phyloP scores from a whole-genome alignment of 2,329 filamentous ascomycete genomes.

The Xylaria polymorpha region DNA sequence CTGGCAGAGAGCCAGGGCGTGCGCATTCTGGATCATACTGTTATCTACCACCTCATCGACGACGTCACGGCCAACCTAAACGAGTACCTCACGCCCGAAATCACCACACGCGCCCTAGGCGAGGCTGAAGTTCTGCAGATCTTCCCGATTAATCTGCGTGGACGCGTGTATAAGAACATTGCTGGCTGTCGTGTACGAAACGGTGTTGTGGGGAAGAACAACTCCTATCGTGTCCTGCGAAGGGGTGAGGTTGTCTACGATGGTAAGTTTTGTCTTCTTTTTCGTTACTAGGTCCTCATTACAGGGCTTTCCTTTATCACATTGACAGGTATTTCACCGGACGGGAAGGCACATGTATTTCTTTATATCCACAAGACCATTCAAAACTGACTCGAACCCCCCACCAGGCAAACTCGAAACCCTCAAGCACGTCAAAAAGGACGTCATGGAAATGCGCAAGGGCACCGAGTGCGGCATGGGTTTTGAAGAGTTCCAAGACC shows the following conservation, averaged over 20 bases:
- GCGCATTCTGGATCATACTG: constrained; percentile 82
- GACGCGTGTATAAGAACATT: constrained; percentile 76
- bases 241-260: constrained; percentile 78
- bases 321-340: neutral
- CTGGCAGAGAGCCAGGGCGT: constrained; percentile 79
- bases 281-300: neutral
- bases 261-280: constrained; percentile 67
- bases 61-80: constrained; percentile 76
- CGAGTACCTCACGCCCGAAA: constrained; percentile 72
- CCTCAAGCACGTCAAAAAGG: constrained; percentile 92
- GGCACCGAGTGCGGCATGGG: constrained; percentile 93
- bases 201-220: constrained; percentile 73
- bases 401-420: constrained; percentile 79
- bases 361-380: no score
- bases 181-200: constrained; percentile 91
- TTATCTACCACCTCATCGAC: constrained; percentile 85
- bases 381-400: neutral
- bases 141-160: constrained; percentile 85
- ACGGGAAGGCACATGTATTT: no score
- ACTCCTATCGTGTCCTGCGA: constrained; percentile 78
- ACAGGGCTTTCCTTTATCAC: neutral
- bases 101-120: constrained; percentile 79
- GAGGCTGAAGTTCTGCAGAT: constrained; percentile 87
- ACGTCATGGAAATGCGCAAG: constrained; percentile 88
- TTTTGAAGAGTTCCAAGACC: constrained; percentile 82